Base-by-base conservation (phyloP, 2,329 filamentous ascomycete species). In the Magnaporthiopsis poae region DNA sequence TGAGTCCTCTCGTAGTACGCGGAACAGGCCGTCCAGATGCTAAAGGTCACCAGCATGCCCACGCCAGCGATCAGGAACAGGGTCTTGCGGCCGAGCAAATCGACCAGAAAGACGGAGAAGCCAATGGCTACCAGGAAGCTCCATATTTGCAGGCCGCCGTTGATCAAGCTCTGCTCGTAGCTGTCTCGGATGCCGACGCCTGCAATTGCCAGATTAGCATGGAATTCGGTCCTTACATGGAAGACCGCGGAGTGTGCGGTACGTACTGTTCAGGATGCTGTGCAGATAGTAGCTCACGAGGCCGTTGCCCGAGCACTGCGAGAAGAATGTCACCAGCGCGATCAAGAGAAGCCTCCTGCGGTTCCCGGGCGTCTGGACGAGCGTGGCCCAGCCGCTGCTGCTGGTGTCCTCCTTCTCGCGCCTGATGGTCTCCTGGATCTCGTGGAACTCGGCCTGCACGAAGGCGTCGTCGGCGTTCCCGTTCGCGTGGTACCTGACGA, bases 371-470 rank as follows among this genome's bases (percentile, higher is more conserved):
- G 63, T 65, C 1, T 77, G 70, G 33, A 81, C 69, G 60, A 79
- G 68, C 33, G 80, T 73, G 63, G 77, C 73, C 66, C 75, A 78
- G n/a, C 70, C 73, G 61, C 74, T 77, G 7, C 31, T 31, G 31
- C 31, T 7, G 31, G 36, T 29, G 65, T 74, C 71, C 66, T 75
- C 71, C 67, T 76, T 75, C 68, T 83, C 81, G 25, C 80, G 68
- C 60, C 73, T 72, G 31, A 83, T 74, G 4, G 80, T 81, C 67
- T 80, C 77, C 68, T 77, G 74, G 69, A 83, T 83, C 71, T 83
- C 80, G 12, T 75, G 72, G 67, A 76, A 80, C 67, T 83, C 80
- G 68, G 78, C 77, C n/a, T 61, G 64, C 18, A 36, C 64, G 31
- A 75, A 73, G 0, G 75, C 72, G 2, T 77, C 73, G 13, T 80